Conservation (phyloP, 164 flowering plant genomes). For the Magnolia officinalis region DNA sequence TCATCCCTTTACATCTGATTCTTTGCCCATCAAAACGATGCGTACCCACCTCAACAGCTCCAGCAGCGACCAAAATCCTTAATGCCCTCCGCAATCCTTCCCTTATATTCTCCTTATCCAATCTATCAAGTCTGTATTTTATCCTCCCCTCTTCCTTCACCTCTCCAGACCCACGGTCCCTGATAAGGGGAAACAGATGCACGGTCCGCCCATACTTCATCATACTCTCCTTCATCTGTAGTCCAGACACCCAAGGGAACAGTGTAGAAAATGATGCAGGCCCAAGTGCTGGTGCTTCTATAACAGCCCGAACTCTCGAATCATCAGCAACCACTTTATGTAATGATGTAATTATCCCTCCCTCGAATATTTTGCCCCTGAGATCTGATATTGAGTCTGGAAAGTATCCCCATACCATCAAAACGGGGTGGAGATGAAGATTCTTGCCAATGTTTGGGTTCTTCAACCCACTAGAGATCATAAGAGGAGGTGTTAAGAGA, state of each 20-base stretch:
- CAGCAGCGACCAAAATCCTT: conserved; percentile 41
- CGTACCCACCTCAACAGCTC: conserved; percentile 46
- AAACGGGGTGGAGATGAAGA: conserved; percentile 43
- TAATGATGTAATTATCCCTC: conserved; percentile 37
- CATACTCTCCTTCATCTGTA: conserved; percentile 32
- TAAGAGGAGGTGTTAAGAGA: conserved; percentile 60
- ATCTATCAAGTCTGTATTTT: conserved; percentile 14
- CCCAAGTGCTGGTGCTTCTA: conserved; percentile 33
- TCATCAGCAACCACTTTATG: conserved; percentile 28
- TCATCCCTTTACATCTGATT: conserved; percentile 28
- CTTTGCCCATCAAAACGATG: conserved; percentile 33
- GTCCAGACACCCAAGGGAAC: conserved; percentile 40
- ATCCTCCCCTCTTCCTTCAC: conserved; percentile 31
- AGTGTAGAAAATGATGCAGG: conserved; percentile 31
- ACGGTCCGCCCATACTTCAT: conserved; percentile 31
- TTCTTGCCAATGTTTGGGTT: conserved; percentile 44
- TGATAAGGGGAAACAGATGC: conserved; percentile 27
- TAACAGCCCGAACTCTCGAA: conserved; percentile 18
- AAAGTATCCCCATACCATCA: conserved; percentile 41
- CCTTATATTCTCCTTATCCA: conserved; percentile 33
- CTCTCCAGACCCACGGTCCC: conserved; percentile 40
- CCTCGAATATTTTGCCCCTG: conserved; percentile 33
- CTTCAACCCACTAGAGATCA: conserved; percentile 62
- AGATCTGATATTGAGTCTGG: conserved; percentile 24
- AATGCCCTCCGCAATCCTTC: conserved; percentile 27